A percentile compares a stretch with the other conserved stretches of the same genome.
These are phyloP conservation scores for Lablab purpureus DNA, from an alignment of 306 rosid species.

Conservation along the genomic window DNA sequence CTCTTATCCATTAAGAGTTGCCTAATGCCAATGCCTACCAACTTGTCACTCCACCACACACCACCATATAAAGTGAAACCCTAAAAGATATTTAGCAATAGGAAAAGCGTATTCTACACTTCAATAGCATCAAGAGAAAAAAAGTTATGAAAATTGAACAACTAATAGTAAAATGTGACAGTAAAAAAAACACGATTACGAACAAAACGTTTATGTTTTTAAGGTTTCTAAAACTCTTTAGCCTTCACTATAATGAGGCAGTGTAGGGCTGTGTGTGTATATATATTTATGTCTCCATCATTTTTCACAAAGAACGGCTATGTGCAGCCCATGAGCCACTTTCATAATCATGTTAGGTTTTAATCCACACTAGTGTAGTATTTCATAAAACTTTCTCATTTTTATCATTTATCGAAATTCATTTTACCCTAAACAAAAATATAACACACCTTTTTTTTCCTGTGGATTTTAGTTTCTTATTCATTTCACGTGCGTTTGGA, in stretches of 20 bases:
- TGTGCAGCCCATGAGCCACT: not conserved
- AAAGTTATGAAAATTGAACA: too few relatives aligned
- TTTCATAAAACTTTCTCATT: not conserved
- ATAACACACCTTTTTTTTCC: not conserved
- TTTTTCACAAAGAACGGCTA: not conserved
- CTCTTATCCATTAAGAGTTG: conserved; percentile 37
- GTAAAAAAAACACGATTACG: too few relatives aligned
- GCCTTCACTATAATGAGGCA: not conserved
- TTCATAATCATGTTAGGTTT: not conserved
- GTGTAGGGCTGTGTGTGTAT: not conserved
- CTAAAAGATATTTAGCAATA: not conserved
- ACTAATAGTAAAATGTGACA: too few relatives aligned
- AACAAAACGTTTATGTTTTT: not conserved
- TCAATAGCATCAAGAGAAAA: too few relatives aligned
- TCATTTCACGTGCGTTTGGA: not conserved
- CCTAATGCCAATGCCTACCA: not conserved
- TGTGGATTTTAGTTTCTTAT: too few relatives aligned
- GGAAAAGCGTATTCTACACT: too few relatives aligned
- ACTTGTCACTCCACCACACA: not conserved
- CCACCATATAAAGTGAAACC: not conserved
- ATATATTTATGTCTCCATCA: not conserved
- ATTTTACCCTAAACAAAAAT: not conserved
- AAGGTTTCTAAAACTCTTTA: not conserved
- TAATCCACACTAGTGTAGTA: not conserved
- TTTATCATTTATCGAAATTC: not conserved